Evolutionary conservation across 495 filamentous ascomycete genomes (phyloP).

Genomic region (Penicillium daleae): DNA sequence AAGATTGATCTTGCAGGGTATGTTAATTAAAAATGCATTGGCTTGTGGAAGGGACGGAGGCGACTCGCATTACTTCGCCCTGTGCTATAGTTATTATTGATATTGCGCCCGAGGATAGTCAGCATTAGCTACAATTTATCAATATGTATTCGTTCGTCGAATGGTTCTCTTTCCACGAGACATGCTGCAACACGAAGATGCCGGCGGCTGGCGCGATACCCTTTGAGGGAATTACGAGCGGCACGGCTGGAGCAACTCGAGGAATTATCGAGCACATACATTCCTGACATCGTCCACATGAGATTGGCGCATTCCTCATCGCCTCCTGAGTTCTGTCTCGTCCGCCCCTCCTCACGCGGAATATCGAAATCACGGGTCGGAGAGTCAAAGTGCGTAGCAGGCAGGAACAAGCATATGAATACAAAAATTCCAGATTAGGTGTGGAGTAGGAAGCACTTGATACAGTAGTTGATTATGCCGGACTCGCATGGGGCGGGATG

Average conservation of each 20-base stretch:
- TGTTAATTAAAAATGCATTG: no score
- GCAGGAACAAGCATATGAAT: background rate
- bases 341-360: background rate
- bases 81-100: background rate
- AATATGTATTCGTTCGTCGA: background rate
- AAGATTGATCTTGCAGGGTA: background rate
- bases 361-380: background rate
- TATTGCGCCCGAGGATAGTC: background rate
- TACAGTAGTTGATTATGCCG: background rate
- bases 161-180: constrained; percentile 2
- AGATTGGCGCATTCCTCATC: constrained; percentile 12
- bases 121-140: background rate
- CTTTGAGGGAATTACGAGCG: constrained; percentile 4
- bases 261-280: background rate
- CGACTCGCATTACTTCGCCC: background rate
- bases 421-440: background rate
- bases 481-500: constrained; percentile 4
- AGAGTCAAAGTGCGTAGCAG: background rate
- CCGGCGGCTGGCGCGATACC: constrained; percentile 11
- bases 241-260: constrained; percentile 13
- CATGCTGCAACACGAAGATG: background rate
- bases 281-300: background rate
- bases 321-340: background rate
- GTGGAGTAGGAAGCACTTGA: background rate
- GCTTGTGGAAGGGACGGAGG: background rate